Conservation (phyloP, 345 rosid species). For the Excoecaria agallocha region DNA sequence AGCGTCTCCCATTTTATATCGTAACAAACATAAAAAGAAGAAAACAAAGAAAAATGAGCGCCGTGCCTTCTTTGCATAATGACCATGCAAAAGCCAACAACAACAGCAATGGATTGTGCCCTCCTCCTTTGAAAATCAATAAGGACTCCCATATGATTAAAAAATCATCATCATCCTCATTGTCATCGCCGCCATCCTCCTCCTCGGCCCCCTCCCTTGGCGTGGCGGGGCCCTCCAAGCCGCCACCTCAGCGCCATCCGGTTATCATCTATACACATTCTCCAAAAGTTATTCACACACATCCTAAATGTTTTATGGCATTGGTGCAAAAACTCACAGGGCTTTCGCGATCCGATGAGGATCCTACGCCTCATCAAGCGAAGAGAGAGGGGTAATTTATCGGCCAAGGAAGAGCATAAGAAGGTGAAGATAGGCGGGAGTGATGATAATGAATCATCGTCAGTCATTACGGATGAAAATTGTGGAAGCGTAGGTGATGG, state of each 20-base stretch:
- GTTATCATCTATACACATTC: slow-evolving; percentile 94
- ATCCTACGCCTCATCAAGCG: neutral
- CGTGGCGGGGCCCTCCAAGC: slow-evolving; percentile 21
- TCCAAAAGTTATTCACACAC: slow-evolving; percentile 81
- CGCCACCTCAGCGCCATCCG: slow-evolving; percentile 60
- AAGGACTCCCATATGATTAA: slow-evolving; percentile 19
- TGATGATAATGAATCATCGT: slow-evolving; percentile 66
- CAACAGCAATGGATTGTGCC: neutral
- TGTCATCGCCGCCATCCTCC: neutral
- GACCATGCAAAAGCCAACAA: slow-evolving; percentile 1
- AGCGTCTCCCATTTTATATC: neutral
- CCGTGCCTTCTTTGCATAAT: neutral
- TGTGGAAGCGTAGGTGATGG: slow-evolving; percentile 29
- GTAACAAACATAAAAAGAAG: too few relatives aligned
- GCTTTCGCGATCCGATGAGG: slow-evolving; percentile 49
- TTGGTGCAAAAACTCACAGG: slow-evolving; percentile 92
- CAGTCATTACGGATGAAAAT: slow-evolving; percentile 68
- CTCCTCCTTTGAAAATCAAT: slow-evolving; percentile 11
- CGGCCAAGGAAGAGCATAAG: slow-evolving; percentile 16
- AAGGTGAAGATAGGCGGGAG: neutral
- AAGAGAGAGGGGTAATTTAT: neutral
- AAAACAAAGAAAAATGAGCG: slow-evolving; percentile 1
- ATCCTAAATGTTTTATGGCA: slow-evolving; percentile 84
- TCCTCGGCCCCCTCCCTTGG: slow-evolving; percentile 24
- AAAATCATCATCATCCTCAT: slow-evolving; percentile 12